phyloP scores from a whole-genome alignment of 768 basidiomycete genomes.

The Pleurotus cornucopiae region DNA sequence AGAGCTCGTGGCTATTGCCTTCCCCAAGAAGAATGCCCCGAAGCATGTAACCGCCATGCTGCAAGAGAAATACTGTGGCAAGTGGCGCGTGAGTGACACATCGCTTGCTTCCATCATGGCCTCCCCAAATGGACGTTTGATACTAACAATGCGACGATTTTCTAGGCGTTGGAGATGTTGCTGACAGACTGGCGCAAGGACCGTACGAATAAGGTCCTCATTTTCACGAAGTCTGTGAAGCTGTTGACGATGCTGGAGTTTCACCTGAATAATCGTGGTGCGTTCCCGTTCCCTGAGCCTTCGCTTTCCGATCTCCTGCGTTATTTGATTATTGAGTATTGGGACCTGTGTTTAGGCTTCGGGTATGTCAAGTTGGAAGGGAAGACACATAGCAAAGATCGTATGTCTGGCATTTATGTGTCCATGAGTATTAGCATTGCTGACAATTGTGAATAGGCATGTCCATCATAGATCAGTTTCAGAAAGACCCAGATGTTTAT shows the following conservation, averaged over 20 bases:
- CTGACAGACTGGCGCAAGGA: slow-evolving; percentile 67
- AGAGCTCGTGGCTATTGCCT: slow-evolving; percentile 56
- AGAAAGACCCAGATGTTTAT: slow-evolving; percentile 57
- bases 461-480: slow-evolving; percentile 85
- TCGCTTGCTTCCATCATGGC: neutral
- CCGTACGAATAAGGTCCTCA: slow-evolving; percentile 76
- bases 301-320: neutral
- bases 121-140: neutral
- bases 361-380: slow-evolving; percentile 79
- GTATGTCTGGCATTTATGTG: slow-evolving; percentile 36
- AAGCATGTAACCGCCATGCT: slow-evolving; percentile 62
- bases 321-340: neutral
- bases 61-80: slow-evolving; percentile 70
- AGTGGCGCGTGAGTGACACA: slow-evolving; percentile 62
- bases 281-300: slow-evolving; percentile 10
- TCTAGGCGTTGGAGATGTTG: slow-evolving; percentile 61
- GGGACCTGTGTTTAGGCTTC: slow-evolving; percentile 30
- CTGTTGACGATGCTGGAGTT: slow-evolving; percentile 81
- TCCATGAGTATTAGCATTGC: neutral
- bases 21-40: slow-evolving; percentile 51
- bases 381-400: slow-evolving; percentile 57
- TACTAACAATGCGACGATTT: too few relatives aligned
- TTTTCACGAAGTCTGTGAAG: slow-evolving; percentile 93
- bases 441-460: slow-evolving; percentile 29
- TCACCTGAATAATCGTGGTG: slow-evolving; percentile 59